Base-by-base conservation (phyloP, 306 rosid genomes). In the Glycine tomentella region DNA sequence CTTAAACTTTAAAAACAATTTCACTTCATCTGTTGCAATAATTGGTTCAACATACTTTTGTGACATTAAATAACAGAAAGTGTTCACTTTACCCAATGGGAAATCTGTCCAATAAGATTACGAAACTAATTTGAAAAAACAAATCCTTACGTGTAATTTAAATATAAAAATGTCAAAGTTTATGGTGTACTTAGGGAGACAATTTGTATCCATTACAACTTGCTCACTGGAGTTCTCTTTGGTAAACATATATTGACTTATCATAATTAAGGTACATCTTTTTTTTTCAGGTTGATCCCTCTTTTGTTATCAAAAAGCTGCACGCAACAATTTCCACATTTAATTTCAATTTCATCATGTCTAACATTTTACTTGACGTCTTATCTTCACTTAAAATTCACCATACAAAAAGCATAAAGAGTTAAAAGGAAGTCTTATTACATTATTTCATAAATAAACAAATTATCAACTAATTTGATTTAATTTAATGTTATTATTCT, bases 361-460 rank as follows among this genome's bases (percentile, higher is more conserved):
- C 78, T 45, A 11, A 8, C 74, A 77, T 62, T 61, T 77, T 61
- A 49, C 73, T 76, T 76, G 52, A 76, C 73, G 66, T 82, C 67
- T 82, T 77, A 48, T 69, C 81, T 59, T 82, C 57, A 38, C 42
- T 76, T 38, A 4, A 68, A 55, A 69, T 59, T 82, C 73, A 76
- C 14, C 42, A 42, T 76, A 68, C 81, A 75, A 48, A 80, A 72
- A 63, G 20, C 3, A 20, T 10, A 44, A 52, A 7, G 38, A 63
- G 48, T 40, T 25, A 64, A 49, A 75, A 45, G 42, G 46, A 40
- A 9, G 36, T 40, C 51, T 16, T 20, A 44, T 36, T 15, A 34
- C 38, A 36, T 36, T 36, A 36, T 36, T 36, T 36, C 40, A 36
- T 36, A 36, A 36, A 36, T 36, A 36, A 36, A 25, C 31, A 25